Conservation (phyloP, 441 rosid genomes). For the Flueggea neowawraea region DNA sequence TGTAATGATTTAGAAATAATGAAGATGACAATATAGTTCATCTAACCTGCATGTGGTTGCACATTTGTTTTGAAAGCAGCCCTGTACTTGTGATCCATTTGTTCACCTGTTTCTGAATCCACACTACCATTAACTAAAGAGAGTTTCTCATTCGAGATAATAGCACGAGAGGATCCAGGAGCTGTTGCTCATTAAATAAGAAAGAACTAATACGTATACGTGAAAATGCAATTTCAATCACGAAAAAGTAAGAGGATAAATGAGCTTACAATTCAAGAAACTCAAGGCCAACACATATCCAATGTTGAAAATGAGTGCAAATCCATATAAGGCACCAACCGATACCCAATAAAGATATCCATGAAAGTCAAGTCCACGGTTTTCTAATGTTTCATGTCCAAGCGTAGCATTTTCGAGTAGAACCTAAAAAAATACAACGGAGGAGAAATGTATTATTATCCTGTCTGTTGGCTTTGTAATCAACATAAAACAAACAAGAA, state of each 20-base stretch:
- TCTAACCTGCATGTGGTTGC: too few species aligned
- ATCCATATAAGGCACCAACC: slow-evolving; percentile 27
- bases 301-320: slow-evolving; percentile 23
- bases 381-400: slow-evolving; percentile 15
- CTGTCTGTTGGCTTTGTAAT: too few species aligned
- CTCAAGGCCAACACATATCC: slow-evolving; percentile 32
- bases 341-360: slow-evolving; percentile 39
- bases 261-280: slow-evolving; percentile 25
- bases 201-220: slow-evolving; percentile 9
- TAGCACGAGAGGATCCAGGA: too few species aligned
- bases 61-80: too few species aligned
- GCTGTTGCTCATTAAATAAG: slow-evolving; percentile 8
- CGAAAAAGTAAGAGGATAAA: not conserved
- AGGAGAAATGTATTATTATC: too few species aligned
- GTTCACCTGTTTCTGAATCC: too few species aligned
- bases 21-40: not conserved
- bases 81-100: too few species aligned
- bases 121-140: too few species aligned
- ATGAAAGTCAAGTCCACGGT: slow-evolving; percentile 27
- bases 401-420: slow-evolving; percentile 10
- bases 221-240: slow-evolving; percentile 15
- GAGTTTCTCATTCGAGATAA: too few species aligned
- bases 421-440: not conserved
- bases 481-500: too few species aligned
- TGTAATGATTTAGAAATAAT: not conserved